These are phyloP conservation scores for Candida manassasensis DNA, from an alignment of 805 yeast genomes.

Conservation along the genomic window DNA sequence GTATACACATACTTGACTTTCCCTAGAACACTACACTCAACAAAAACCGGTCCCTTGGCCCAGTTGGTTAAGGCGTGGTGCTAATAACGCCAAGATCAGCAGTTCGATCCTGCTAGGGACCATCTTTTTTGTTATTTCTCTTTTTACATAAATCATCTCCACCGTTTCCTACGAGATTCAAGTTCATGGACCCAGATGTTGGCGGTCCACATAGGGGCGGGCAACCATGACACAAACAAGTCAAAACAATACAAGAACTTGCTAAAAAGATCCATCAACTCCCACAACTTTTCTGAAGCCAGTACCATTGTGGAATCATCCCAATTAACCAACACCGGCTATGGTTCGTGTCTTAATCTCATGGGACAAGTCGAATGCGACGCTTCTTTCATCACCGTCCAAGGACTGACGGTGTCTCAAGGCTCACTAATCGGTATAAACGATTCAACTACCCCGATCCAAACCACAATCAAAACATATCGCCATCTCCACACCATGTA, in stretches of 20 bases:
- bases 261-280: slow-evolving; percentile 20
- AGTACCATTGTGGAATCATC: slow-evolving; percentile 31
- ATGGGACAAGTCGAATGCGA: slow-evolving; percentile 44
- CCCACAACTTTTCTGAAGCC: slow-evolving; percentile 9
- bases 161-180: no score
- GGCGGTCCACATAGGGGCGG: slow-evolving; percentile 51
- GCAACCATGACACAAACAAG: slow-evolving; percentile 30
- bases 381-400: slow-evolving; percentile 27
- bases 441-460: slow-evolving; percentile 23
- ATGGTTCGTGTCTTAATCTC: slow-evolving; percentile 40
- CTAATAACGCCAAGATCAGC: slow-evolving; percentile 66
- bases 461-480: slow-evolving; percentile 18
- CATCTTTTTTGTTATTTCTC: slow-evolving; percentile 27
- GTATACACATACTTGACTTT: no score
- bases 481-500: slow-evolving; percentile 19
- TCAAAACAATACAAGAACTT: slow-evolving; percentile 21
- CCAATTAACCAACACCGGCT: slow-evolving; percentile 45
- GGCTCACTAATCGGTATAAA: slow-evolving; percentile 17
- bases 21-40: no score
- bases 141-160: no score
- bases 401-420: slow-evolving; percentile 6
- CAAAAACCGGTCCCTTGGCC: slow-evolving; percentile 48
- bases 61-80: slow-evolving; percentile 53
- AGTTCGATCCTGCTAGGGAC: slow-evolving; percentile 87
- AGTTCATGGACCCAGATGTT: slow-evolving; percentile 7